Base-by-base conservation (phyloP, 1,139 yeast genomes). In the Suhomyces maxii region DNA sequence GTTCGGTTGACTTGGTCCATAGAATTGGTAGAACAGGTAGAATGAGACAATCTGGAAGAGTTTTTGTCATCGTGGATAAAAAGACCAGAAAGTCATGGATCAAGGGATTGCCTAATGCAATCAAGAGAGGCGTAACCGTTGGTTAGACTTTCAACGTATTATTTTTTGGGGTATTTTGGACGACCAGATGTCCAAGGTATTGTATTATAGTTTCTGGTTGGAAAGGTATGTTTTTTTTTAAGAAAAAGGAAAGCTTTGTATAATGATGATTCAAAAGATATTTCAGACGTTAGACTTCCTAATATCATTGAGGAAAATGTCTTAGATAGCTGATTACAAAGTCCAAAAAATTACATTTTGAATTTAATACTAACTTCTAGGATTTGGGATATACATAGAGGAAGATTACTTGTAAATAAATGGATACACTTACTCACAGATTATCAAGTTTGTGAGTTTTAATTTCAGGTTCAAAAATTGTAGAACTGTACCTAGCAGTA, bases 1-100 rank as follows among this genome's bases (percentile, higher is more conserved):
- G 86, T 8, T 81, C 97, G 0, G 85, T 89, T 30, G 99, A 91
- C 65, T 73, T 93, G 48, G 82, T 93, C 18, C 99, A 93, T 61
- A 74, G 99, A 51, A 85, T 90, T 5, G 99, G 99, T 2, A 79
- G 99, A 67, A 93, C 98, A 0, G 98, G 97, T 6, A 74, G 99
- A 61, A 86, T 90, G 86, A 87, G 86, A 44, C 90, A 87, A 61
- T 77, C 86, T 37, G 99, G 99, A 13, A 77, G 97, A 51, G 97
- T 89, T 2, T 84, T 89, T 56, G 72, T 91, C 57, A 82, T 91
- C 48, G 73, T 73, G 32, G 86, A 85, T 56, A 83, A 83, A 53
- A 78, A 78, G 56, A 85, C 88, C 41, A 71, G 71, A 28, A 83
- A 85, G 57, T 77, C 87, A 8, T 90, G 96, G 93, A 84, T 91